These are phyloP conservation scores for Apiospora hydei DNA, from an alignment of 2,329 filamentous ascomycete genomes.

Conservation along the genomic window DNA sequence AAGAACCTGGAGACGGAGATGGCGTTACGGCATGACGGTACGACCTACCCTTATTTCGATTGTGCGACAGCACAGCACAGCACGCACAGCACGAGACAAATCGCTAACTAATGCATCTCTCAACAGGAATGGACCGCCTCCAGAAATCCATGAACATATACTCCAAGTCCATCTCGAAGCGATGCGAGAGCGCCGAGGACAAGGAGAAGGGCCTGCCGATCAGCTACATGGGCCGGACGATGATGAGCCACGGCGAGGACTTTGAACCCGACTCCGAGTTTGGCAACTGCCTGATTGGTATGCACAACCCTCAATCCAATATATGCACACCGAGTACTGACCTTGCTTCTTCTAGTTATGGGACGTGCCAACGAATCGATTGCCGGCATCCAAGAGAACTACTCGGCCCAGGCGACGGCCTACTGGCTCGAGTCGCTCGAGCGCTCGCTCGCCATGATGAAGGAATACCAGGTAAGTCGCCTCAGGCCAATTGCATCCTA, in stretches of 20 bases:
- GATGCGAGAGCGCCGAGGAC: slow-evolving; percentile 80
- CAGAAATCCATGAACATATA: slow-evolving; percentile 87
- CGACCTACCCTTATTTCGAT: slow-evolving; percentile 33
- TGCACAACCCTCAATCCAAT: slow-evolving; percentile 36
- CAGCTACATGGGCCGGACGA: slow-evolving; percentile 80
- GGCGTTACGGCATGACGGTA: slow-evolving; percentile 87
- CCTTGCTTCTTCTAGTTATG: slow-evolving; percentile 58
- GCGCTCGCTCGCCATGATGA: slow-evolving; percentile 90
- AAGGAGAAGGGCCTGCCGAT: slow-evolving; percentile 86
- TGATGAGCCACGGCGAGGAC: slow-evolving; percentile 90
- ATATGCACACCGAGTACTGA: background rate
- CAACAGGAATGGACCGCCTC: slow-evolving; percentile 84
- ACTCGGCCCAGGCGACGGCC: slow-evolving; percentile 77
- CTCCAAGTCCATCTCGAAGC: slow-evolving; percentile 85
- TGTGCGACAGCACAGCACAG: background rate
- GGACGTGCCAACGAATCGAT: slow-evolving; percentile 89
- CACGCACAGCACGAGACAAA: background rate
- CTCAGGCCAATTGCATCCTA: background rate
- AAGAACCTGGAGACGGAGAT: slow-evolving; percentile 90
- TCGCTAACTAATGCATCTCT: background rate
- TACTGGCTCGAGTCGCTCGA: slow-evolving; percentile 94
- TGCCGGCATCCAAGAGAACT: slow-evolving; percentile 84
- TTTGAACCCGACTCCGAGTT: slow-evolving; percentile 92
- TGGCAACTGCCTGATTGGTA: slow-evolving; percentile 81
- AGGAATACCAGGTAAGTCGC: slow-evolving; percentile 85